A percentile compares a stretch with the other conserved stretches of the same genome.
Conservation (phyloP, 257 asterid genomes). For the Leptodermis oblonga region DNA sequence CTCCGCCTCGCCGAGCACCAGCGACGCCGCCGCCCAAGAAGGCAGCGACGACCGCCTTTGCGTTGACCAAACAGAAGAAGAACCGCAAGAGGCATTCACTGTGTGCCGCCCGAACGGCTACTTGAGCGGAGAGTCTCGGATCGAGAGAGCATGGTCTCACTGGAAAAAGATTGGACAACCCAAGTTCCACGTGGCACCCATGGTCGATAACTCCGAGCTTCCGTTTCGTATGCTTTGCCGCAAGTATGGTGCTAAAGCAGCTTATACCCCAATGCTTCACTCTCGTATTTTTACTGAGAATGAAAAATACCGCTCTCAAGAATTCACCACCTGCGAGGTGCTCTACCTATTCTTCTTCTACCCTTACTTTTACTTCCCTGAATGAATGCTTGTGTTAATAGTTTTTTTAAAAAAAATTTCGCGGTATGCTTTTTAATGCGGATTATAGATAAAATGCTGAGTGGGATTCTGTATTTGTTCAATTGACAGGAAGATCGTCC, state of each 20-base stretch:
- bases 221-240: slow-evolving; percentile 95
- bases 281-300: slow-evolving; percentile 76
- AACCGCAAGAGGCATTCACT: slow-evolving; percentile 9
- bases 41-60: slow-evolving; percentile 45
- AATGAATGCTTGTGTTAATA: background rate
- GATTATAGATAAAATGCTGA: background rate
- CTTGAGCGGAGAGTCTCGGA: slow-evolving; percentile 57
- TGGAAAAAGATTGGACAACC: slow-evolving; percentile 84
- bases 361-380: background rate
- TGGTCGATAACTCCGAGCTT: slow-evolving; percentile 98
- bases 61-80: slow-evolving; percentile 20
- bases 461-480: background rate
- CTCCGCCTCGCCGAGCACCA: slow-evolving; percentile 25
- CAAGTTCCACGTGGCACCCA: slow-evolving; percentile 76
- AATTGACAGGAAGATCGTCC: slow-evolving; percentile 87
- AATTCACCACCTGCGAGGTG: slow-evolving; percentile 93
- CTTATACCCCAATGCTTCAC: slow-evolving; percentile 97
- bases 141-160: slow-evolving; percentile 90
- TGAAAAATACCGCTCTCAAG: slow-evolving; percentile 71
- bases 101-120: slow-evolving; percentile 51
- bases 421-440: background rate
- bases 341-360: background rate
- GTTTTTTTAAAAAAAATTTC: background rate
- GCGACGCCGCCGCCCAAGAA: slow-evolving; percentile 15
- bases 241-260: slow-evolving; percentile 90